These are phyloP conservation scores for Arachnomyces sp. DNA, from an alignment of 2,329 filamentous ascomycete genomes.

Conservation along the genomic window DNA sequence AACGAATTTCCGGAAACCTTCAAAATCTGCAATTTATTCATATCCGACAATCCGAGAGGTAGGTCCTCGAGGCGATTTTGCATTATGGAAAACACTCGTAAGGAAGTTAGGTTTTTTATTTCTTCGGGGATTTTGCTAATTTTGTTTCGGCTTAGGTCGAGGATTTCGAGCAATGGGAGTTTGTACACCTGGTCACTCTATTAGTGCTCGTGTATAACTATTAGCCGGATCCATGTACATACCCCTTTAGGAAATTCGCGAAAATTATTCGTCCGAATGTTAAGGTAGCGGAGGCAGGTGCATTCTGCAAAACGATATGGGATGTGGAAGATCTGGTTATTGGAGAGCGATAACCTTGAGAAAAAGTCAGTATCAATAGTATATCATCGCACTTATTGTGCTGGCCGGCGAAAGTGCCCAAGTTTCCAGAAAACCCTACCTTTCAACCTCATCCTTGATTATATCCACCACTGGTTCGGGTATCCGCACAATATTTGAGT, in stretches of 20 bases:
- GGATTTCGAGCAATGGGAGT: conserved; percentile 78
- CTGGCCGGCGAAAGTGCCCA: neutral
- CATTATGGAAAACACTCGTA: conserved; percentile 83
- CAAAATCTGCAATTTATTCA: conserved; percentile 79
- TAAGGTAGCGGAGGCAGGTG: conserved; percentile 42
- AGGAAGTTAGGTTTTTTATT: conserved; percentile 69
- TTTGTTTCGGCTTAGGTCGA: conserved; percentile 86
- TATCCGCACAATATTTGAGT: conserved; percentile 41
- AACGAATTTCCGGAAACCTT: conserved; percentile 87
- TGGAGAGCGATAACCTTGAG: conserved; percentile 41
- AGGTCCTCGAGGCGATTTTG: conserved; percentile 81
- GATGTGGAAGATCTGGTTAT: conserved; percentile 45
- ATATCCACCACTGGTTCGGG: conserved; percentile 45
- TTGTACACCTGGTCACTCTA: conserved; percentile 62
- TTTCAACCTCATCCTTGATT: conserved; percentile 47
- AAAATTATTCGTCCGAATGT: conserved; percentile 43
- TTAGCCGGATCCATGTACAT: conserved; percentile 25
- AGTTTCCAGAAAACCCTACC: conserved; percentile 25
- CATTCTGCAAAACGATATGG: conserved; percentile 43
- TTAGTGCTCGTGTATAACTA: conserved; percentile 15
- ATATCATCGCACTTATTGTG: neutral
- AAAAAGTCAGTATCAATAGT: conserved; percentile 9
- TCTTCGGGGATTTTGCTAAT: conserved; percentile 70
- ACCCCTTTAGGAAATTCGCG: conserved; percentile 59
- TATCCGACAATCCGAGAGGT: conserved; percentile 76